Base-by-base conservation (phyloP, 345 rosid species). In the Populus simonii region DNA sequence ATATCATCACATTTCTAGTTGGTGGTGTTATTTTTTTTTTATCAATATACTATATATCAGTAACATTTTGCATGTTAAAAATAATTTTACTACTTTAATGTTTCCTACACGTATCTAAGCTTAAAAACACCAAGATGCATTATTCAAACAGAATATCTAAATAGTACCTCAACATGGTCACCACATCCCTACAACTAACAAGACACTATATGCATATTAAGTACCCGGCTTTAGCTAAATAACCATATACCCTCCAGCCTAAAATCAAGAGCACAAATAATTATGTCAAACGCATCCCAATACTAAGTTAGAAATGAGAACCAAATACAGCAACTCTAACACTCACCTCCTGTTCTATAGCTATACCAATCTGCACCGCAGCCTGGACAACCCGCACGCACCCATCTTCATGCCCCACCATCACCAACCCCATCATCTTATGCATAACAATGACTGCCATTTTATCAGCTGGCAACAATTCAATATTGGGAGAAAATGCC, bases 401-500 rank as follows among this genome's bases (percentile, higher is more conserved):
- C 31, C 96, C 92, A 76, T 87, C 89, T 69, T 86, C 89, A 65
- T 86, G 88, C 2, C 86, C 92, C 4, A 86, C 86, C 97, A 90
- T 92, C 74, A 92, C 74, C 85, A 95, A 77, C 39, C 86, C 92
- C 96, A 95, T 90, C 93, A 93, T 90, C 89, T 93, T 95, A 75
- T 95, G 97, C 99, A 95, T 95, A 66, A 92, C 92, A 80, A 95
- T 92, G 59, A 95, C 85, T 1, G 98, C 99, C 96, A 95, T 92
- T 82, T 93, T 95, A 82, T 95, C 99, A 7, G 96, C 89, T 3
- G 99, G 92, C 70, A 95, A 78, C 76, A 89, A 85, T 22, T 90
- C 96, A 27, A 95, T 88, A 53, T 93, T 88, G 17, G 94, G 98
- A 0, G 98, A 93, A 79, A 90, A 93, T 4, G 97, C 95, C 0